phyloP scores from a whole-genome alignment of 345 rosid species.

The Reutealis trisperma region DNA sequence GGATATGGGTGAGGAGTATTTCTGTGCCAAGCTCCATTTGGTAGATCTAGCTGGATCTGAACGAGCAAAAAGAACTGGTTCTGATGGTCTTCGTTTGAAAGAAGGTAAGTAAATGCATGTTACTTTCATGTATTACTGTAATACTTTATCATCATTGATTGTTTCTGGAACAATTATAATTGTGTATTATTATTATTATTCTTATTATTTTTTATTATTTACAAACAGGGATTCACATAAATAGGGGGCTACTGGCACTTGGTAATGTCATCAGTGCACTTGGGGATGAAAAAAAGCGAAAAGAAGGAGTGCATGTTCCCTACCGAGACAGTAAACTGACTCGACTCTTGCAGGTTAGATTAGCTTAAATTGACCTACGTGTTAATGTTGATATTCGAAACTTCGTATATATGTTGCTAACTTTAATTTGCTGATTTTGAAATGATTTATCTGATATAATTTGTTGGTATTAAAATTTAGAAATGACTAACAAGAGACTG shows the following conservation, averaged over 20 bases:
- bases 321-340: constrained; percentile 99
- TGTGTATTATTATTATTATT: constrained; percentile 5
- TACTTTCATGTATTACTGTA: not conserved
- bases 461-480: not conserved
- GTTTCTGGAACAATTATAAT: not conserved
- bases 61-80: constrained; percentile 94
- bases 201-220: not conserved
- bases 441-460: not conserved
- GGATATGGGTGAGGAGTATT: constrained; percentile 76
- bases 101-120: constrained; percentile 58
- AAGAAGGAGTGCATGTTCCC: constrained; percentile 91
- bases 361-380: not conserved
- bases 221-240: constrained; percentile 84
- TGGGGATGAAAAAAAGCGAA: constrained; percentile 95
- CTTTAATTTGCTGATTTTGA: constrained; percentile 7
- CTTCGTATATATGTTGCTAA: not conserved
- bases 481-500: not conserved
- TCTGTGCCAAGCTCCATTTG: constrained; percentile 93
- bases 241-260: constrained; percentile 95
- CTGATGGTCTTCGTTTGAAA: constrained; percentile 88
- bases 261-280: constrained; percentile 98
- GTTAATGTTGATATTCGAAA: not conserved
- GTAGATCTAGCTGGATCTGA: constrained; percentile 99
- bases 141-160: not conserved
- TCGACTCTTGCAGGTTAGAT: constrained; percentile 52